Evolutionary conservation across 352 stramenopile genomes (phyloP).

Genomic region (Globisporangium acanthophoron): DNA sequence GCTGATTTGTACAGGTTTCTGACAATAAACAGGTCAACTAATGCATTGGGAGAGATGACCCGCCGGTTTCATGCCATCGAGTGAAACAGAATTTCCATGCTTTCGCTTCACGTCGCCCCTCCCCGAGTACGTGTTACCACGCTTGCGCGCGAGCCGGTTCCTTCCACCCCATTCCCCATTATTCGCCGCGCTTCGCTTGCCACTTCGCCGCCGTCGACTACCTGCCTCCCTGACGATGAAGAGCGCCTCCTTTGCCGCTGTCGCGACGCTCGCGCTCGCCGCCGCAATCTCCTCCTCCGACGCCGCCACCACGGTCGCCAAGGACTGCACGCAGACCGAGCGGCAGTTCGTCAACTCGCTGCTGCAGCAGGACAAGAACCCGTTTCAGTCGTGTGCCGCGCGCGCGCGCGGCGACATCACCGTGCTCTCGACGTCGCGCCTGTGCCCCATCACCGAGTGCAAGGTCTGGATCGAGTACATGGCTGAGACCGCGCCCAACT

Average conservation of each 20-base stretch:
- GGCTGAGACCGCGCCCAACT: constrained; percentile 41
- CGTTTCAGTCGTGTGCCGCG: constrained; percentile 50
- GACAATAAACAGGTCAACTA: neutral
- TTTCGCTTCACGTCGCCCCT: neutral
- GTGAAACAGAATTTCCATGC: neutral
- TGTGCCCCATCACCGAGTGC: constrained; percentile 52
- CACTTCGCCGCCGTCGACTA: constrained; percentile 13
- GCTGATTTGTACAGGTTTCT: neutral
- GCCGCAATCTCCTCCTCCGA: constrained; percentile 7
- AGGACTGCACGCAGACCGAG: constrained; percentile 47
- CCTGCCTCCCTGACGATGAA: constrained; percentile 24
- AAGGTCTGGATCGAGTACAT: constrained; percentile 50
- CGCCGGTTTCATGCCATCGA: too few species aligned
- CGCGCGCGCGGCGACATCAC: constrained; percentile 45
- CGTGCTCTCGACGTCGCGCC: constrained; percentile 35
- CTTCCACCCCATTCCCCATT: neutral
- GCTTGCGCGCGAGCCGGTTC: neutral
- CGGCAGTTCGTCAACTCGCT: constrained; percentile 52
- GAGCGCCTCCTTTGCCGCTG: constrained; percentile 15
- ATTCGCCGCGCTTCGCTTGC: constrained; percentile 7
- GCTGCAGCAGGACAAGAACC: constrained; percentile 48
- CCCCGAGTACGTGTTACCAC: too few species aligned
- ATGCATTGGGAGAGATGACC: neutral
- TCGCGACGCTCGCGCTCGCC: constrained; percentile 17
- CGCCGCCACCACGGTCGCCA: constrained; percentile 15